Conservation (phyloP, 139 green algal species). For the Chlorella sp. region DNA sequence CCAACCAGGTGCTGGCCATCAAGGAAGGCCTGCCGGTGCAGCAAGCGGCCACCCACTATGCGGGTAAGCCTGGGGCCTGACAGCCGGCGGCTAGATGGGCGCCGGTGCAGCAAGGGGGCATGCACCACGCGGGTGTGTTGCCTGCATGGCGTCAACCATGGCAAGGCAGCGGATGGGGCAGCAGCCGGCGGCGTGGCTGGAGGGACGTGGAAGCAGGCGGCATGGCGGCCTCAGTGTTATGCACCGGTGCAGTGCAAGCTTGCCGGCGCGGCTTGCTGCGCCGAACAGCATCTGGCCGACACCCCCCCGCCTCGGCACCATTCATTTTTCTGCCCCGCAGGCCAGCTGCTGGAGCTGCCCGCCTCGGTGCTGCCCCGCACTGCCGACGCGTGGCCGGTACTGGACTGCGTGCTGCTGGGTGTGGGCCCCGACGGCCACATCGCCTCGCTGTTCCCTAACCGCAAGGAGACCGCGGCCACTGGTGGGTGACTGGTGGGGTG, state of each 20-base stretch:
- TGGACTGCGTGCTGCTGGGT: conserved; percentile 95
- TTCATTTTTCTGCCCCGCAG: conserved; percentile 27
- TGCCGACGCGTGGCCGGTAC: conserved; percentile 66
- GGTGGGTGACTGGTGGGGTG: background rate
- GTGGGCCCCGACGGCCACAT: conserved; percentile 98
- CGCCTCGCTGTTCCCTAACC: conserved; percentile 98
- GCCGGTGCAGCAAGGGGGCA: too few species aligned
- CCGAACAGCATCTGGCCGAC: too few species aligned
- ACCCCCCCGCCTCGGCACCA: background rate
- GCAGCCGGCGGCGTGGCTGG: too few species aligned
- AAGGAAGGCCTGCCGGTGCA: conserved; percentile 55
- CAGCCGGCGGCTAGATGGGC: too few species aligned
- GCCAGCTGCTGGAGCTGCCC: conserved; percentile 65
- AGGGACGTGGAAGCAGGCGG: too few species aligned
- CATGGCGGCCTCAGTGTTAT: too few species aligned
- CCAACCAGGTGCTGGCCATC: conserved; percentile 59
- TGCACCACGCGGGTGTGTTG: too few species aligned
- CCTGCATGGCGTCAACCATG: too few species aligned
- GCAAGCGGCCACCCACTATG: conserved; percentile 60
- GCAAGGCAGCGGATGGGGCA: too few species aligned
- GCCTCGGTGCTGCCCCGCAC: conserved; percentile 64
- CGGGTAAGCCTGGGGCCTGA: conserved; percentile 26
- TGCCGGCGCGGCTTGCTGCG: too few species aligned
- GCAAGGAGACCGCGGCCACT: conserved; percentile 53
- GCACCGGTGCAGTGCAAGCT: too few species aligned